Evolutionary conservation across 1,284 basidiomycete species (phyloP).

Genomic region (Inonotus obliquus): DNA sequence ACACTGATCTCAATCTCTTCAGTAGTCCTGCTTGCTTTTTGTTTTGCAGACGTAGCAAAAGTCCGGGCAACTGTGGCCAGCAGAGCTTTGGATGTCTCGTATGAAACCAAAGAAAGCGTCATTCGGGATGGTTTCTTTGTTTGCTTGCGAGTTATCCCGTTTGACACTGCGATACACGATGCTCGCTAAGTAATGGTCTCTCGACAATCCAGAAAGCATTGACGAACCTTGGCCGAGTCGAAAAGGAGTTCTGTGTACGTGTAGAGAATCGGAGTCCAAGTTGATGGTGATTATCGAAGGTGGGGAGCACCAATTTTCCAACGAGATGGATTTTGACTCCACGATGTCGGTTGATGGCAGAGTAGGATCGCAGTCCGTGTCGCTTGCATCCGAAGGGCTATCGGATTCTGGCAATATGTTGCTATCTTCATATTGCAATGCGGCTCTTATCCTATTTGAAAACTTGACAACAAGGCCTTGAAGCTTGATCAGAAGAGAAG

Average conservation of each 20-base stretch:
- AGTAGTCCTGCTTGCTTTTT: background rate
- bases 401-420: slow-evolving; percentile 33
- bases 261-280: background rate
- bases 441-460: slow-evolving; percentile 36
- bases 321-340: slow-evolving; percentile 55
- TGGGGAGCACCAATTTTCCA: slow-evolving; percentile 31
- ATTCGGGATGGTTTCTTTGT: background rate
- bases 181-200: background rate
- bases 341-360: slow-evolving; percentile 68
- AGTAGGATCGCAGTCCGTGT: slow-evolving; percentile 59
- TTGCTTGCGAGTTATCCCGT: background rate
- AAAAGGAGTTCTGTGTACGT: background rate
- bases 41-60: slow-evolving; percentile 24
- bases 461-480: slow-evolving; percentile 45
- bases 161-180: background rate
- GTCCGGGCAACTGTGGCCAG: slow-evolving; percentile 41
- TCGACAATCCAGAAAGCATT: background rate
- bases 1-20: background rate
- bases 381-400: slow-evolving; percentile 41
- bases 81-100: slow-evolving; percentile 45
- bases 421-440: background rate
- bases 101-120: slow-evolving; percentile 40
- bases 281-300: slow-evolving; percentile 6
- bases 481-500: slow-evolving; percentile 10
- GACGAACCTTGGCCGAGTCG: background rate